phyloP scores from a whole-genome alignment of 2,329 filamentous ascomycete genomes.

The Colletotrichum abscissum region DNA sequence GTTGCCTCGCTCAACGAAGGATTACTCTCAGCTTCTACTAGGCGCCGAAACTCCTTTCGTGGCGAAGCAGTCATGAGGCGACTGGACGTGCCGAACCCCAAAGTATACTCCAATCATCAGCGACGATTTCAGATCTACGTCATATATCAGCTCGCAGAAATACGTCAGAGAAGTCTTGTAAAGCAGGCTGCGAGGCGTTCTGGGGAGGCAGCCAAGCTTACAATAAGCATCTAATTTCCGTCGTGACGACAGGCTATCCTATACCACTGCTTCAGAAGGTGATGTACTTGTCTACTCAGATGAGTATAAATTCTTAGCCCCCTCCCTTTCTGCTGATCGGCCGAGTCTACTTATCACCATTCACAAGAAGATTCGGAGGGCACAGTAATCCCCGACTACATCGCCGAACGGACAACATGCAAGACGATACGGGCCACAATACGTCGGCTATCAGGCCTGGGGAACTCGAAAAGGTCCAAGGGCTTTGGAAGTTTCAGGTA shows the following conservation, averaged over 20 bases:
- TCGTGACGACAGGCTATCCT: not conserved
- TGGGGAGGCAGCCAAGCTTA: not conserved
- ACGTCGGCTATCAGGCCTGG: not conserved
- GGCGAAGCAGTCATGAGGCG: not conserved
- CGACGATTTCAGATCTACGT: not conserved
- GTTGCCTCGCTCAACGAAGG: not conserved
- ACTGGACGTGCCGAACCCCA: not conserved
- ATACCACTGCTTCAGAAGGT: not conserved
- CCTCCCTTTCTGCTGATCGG: not conserved
- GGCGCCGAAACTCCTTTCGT: not conserved
- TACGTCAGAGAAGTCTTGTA: not conserved
- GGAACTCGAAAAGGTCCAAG: not conserved
- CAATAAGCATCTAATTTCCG: not conserved
- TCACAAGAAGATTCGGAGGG: not conserved
- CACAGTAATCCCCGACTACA: not conserved
- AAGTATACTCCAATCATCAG: not conserved
- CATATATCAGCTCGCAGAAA: not conserved
- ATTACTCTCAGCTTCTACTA: not conserved
- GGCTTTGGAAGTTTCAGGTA: not conserved
- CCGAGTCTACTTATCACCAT: not conserved
- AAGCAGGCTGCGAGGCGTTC: not conserved
- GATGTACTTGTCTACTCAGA: not conserved
- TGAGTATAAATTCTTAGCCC: not conserved
- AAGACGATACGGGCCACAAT: not conserved
- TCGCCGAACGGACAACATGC: not conserved